Conservation (phyloP, 202 grass and related monocot species). For the Schoenoplectus tabernaemontani region DNA sequence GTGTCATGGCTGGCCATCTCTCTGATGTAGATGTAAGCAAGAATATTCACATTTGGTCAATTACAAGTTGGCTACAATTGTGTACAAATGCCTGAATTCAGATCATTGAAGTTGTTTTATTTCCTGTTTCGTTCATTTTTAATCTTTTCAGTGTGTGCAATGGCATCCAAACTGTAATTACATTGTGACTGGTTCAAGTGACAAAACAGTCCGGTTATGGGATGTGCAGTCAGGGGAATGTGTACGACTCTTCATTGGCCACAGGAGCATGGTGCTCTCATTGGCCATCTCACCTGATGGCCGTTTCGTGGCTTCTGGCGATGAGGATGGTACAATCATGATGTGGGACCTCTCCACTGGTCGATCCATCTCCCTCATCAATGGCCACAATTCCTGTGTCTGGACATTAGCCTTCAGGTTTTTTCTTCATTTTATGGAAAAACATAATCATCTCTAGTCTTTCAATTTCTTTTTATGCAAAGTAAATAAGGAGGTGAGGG, state of each 20-base stretch:
- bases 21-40: constrained; percentile 96
- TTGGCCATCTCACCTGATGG: constrained; percentile 93
- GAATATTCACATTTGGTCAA: neutral
- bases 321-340: constrained; percentile 94
- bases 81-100: neutral
- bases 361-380: constrained; percentile 60
- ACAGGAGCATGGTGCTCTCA: constrained; percentile 90
- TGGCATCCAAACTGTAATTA: constrained; percentile 99
- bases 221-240: constrained; percentile 90
- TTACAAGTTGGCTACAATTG: neutral
- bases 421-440: neutral
- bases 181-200: constrained; percentile 81
- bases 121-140: neutral
- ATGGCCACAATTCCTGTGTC: constrained; percentile 73
- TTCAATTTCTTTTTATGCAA: neutral
- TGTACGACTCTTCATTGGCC: constrained; percentile 88
- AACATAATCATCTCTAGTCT: neutral
- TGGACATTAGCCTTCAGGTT: constrained; percentile 97
- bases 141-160: constrained; percentile 66
- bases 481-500: neutral
- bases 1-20: constrained; percentile 92
- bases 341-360: constrained; percentile 91
- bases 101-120: neutral
- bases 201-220: constrained; percentile 95
- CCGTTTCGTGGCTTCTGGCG: constrained; percentile 82